Conservation (phyloP, 2,329 filamentous ascomycete genomes). For the Penicillium crustosum region DNA sequence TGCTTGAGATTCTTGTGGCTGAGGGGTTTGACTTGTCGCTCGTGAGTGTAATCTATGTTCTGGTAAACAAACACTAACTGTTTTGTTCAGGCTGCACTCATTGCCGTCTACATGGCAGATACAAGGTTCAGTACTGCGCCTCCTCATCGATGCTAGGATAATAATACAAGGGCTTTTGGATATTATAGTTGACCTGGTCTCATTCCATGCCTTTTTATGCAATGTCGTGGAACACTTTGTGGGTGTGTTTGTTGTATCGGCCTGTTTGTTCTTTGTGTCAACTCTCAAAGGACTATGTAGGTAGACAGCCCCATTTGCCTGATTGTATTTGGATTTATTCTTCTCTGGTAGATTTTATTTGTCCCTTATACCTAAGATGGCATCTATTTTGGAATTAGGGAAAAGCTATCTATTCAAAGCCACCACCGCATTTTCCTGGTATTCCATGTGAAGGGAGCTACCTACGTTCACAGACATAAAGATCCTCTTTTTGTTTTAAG, state of each 20-base stretch:
- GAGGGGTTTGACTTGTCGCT: constrained; percentile 16
- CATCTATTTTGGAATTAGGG: background rate
- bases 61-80: background rate
- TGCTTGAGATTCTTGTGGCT: constrained; percentile 14
- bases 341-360: background rate
- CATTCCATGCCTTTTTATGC: background rate
- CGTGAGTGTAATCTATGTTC: constrained; percentile 1
- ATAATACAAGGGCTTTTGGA: background rate
- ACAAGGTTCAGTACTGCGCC: constrained; percentile 4
- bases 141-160: background rate
- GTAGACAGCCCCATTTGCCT: background rate
- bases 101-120: constrained; percentile 6
- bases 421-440: background rate
- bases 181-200: background rate
- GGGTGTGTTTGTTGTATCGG: background rate
- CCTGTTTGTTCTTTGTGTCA: background rate
- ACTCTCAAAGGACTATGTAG: background rate
- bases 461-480: too few species aligned
- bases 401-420: background rate
- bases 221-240: background rate
- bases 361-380: background rate
- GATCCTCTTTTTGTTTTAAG: too few species aligned
- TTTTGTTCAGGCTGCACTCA: constrained; percentile 1
- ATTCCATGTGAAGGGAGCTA: background rate
- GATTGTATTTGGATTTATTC: background rate